Percentiles rank a stretch among this genome's conserved stretches.
phyloP scores from a whole-genome alignment of 352 stramenopile genomes.

The Globisporangium cystogenes region DNA sequence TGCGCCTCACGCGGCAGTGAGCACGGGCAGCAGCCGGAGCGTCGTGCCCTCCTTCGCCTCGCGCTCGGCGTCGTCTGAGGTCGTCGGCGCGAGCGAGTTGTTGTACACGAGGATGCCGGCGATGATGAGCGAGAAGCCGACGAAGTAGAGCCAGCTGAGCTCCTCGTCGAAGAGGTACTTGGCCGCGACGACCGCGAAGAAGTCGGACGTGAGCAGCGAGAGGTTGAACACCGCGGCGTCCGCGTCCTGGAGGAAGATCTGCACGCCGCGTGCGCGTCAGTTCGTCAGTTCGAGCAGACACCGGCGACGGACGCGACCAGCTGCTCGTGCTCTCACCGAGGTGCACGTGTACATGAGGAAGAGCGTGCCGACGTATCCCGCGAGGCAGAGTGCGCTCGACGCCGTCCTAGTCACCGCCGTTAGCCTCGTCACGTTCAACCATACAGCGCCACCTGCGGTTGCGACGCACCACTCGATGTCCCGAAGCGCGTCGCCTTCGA shows the following conservation, averaged over 20 bases:
- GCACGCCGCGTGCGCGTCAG: not conserved
- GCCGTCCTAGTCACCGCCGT: conserved; percentile 24
- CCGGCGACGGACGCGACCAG: no score
- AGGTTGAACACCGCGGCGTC: conserved; percentile 97
- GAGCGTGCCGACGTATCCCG: conserved; percentile 75
- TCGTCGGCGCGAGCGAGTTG: conserved; percentile 30
- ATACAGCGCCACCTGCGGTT: no score
- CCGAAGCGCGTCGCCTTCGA: conserved; percentile 63
- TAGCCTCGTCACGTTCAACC: no score
- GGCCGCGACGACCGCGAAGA: conserved; percentile 91
- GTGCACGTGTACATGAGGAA: conserved; percentile 91
- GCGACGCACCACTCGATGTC: conserved; percentile 33
- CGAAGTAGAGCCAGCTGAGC: conserved; percentile 80
- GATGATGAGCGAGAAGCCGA: conserved; percentile 83
- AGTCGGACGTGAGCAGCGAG: conserved; percentile 93
- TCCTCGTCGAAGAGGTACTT: conserved; percentile 86
- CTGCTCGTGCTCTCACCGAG: no score
- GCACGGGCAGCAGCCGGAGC: conserved; percentile 9
- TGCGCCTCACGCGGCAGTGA: not conserved
- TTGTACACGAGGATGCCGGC: conserved; percentile 75
- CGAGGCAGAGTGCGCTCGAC: conserved; percentile 46
- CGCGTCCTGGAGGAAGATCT: conserved; percentile 68
- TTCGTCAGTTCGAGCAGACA: not conserved
- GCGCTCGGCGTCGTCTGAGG: conserved; percentile 24
- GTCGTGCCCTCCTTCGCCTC: conserved; percentile 26